These are phyloP conservation scores for Codiaeum variegatum DNA, from an alignment of 441 rosid genomes.

Conservation along the genomic window DNA sequence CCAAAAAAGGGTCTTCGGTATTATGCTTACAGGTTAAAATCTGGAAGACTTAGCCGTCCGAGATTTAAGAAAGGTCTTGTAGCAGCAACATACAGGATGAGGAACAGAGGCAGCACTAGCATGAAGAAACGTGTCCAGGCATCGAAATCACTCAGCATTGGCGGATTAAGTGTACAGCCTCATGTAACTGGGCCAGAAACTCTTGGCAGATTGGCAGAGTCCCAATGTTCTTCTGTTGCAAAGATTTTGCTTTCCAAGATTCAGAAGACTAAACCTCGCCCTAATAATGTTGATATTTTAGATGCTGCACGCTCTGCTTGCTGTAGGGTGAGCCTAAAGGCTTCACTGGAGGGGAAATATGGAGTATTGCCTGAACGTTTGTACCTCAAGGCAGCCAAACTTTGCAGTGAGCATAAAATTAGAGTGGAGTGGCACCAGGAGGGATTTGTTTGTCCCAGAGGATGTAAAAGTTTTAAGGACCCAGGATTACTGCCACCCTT, in stretches of 20 bases:
- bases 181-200: conserved; percentile 31
- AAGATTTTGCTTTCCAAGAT: conserved; percentile 59
- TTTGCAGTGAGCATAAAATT: conserved; percentile 86
- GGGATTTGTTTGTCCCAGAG: conserved; percentile 74
- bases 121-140: conserved; percentile 76
- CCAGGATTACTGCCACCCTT: conserved; percentile 34
- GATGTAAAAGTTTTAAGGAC: conserved; percentile 63
- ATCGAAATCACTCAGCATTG: conserved; percentile 43
- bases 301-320: conserved; percentile 81
- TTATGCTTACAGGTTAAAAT: conserved; percentile 70
- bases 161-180: conserved; percentile 35
- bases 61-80: conserved; percentile 81
- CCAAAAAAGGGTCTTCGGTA: conserved; percentile 67
- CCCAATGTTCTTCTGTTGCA: conserved; percentile 72
- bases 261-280: conserved; percentile 82
- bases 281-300: conserved; percentile 75
- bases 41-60: conserved; percentile 91
- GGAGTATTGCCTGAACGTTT: conserved; percentile 71
- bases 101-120: conserved; percentile 58
- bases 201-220: conserved; percentile 55
- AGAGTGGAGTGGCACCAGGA: conserved; percentile 85
- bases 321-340: conserved; percentile 80
- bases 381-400: conserved; percentile 91
- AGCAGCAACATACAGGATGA: conserved; percentile 70
- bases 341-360: conserved; percentile 65